Evolutionary conservation across 2,329 filamentous ascomycete genomes (phyloP).

Genomic region (Ophiocordyceps robertsii): DNA sequence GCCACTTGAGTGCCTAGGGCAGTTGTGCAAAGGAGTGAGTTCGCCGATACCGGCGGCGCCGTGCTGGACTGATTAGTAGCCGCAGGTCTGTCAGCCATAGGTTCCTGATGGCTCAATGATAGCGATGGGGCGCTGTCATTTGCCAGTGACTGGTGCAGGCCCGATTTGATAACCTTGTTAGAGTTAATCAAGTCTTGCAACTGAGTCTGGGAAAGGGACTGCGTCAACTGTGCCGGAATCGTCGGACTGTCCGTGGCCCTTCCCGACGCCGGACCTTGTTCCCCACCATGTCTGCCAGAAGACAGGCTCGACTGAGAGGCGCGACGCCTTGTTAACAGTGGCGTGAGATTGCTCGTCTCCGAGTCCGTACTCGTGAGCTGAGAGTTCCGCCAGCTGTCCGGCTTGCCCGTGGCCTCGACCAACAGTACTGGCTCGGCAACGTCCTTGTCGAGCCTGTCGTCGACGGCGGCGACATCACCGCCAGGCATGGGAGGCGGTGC

Average conservation of each 20-base stretch:
- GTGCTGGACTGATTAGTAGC: constrained; percentile 8
- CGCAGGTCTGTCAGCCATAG: constrained; percentile 23
- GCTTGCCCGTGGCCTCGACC: constrained; percentile 20
- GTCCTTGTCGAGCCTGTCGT: constrained; percentile 18
- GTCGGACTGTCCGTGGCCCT: constrained; percentile 47
- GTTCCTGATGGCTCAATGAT: constrained; percentile 36
- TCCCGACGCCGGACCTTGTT: constrained; percentile 21
- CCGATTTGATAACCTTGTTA: constrained; percentile 43
- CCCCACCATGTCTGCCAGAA: constrained; percentile 33
- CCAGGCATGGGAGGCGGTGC: constrained; percentile 8
- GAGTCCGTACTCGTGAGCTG: constrained; percentile 36
- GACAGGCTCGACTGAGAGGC: constrained; percentile 38
- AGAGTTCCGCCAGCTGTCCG: constrained; percentile 38
- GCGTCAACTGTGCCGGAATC: constrained; percentile 34
- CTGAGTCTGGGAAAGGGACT: constrained; percentile 38
- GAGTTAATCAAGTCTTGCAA: constrained; percentile 47
- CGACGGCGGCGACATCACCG: constrained; percentile 9
- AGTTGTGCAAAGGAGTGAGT: constrained; percentile 15
- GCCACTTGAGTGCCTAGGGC: constrained; percentile 27
- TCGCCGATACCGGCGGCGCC: constrained; percentile 13
- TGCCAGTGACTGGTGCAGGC: constrained; percentile 38
- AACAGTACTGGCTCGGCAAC: constrained; percentile 25
- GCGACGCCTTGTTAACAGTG: constrained; percentile 21
- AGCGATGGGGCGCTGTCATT: constrained; percentile 46
- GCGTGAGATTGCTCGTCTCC: constrained; percentile 22